Conservation (phyloP, 768 basidiomycete species). For the Lactarius hengduanensis region DNA sequence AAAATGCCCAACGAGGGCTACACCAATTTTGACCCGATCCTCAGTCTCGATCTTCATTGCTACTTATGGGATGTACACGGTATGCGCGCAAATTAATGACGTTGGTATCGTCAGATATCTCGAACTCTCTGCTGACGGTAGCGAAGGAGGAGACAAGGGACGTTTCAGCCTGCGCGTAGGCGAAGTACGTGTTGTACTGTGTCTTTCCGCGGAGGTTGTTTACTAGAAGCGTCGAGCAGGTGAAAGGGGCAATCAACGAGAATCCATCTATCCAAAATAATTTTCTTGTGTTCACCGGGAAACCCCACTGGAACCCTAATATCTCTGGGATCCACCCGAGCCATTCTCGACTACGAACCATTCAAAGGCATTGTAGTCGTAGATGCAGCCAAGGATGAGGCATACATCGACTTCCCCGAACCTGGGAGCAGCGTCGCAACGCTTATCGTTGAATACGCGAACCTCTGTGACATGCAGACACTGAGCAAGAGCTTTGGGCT, state of each 20-base stretch:
- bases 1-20: constrained; percentile 25
- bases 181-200: constrained; percentile 49
- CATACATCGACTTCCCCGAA: constrained; percentile 91
- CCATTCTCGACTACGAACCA: constrained; percentile 69
- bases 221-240: constrained; percentile 40
- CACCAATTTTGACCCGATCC: constrained; percentile 37
- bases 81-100: constrained; percentile 95
- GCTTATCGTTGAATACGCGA: constrained; percentile 77
- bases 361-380: constrained; percentile 93
- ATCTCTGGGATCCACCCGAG: constrained; percentile 62
- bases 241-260: constrained; percentile 63
- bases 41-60: constrained; percentile 66
- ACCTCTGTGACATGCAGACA: constrained; percentile 92
- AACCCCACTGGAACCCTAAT: constrained; percentile 93
- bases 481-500: constrained; percentile 95
- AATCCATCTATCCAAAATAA: constrained; percentile 81
- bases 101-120: constrained; percentile 78
- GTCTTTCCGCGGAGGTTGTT: background rate
- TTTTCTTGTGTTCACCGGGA: constrained; percentile 95
- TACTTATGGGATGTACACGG: constrained; percentile 91
- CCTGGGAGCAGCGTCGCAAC: constrained; percentile 59
- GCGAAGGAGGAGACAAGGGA: constrained; percentile 73
- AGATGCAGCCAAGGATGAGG: constrained; percentile 59
- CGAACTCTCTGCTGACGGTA: constrained; percentile 52
- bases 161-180: constrained; percentile 74